Base-by-base conservation (phyloP, 176 grass and related monocot species). In the Zizania latifolia region DNA sequence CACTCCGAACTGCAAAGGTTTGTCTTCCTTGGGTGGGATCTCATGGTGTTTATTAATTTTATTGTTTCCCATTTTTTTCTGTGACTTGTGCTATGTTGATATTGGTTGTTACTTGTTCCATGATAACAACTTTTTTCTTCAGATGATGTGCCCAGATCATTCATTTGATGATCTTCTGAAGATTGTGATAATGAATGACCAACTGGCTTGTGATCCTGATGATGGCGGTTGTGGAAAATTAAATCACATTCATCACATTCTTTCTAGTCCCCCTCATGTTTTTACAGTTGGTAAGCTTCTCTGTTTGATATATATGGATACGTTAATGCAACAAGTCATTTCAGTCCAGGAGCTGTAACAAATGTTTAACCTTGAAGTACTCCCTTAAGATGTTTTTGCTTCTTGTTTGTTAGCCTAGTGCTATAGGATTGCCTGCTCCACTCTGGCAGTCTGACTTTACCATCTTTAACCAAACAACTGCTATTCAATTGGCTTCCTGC, bases 121-220 rank as follows among this genome's bases (percentile, higher is more conserved):
- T 65, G 6, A 41, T 82, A 53, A 46, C 36, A 38, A 11, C 34
- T 75, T 43, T 27, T 40, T 70, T 62, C 53, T 60, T 51, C 87
- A 99, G 95, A 86, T 83, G 64, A 90, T 90, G 87, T 94, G 92
- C 75, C 37, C 81, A 72, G 84, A 92, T 72, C 81, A 69, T 89
- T 86, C 82, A 58, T 94, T 99, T 80, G 95, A 88, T 84, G 82
- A 94, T 51, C 91, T 99, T 57, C 65, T 99, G 84, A 94, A 94
- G 79, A 89, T 87, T 60, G 91, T 99, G 50, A 85, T 88, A 53
- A 99, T 88, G 87, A 99, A 92, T 74, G 84, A 99, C 65, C 95
- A 90, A 32, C 84, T 92, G 73, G 65, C 79, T 32, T 99, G 95
- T 88, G 95, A 99, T 92, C 62, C 65, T 38, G 95, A 94, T 53